A percentile compares a stretch with the other conserved stretches of the same genome.
Conservation (phyloP, 202 grass and related monocot species). For the Cymbopogon flexuosus region DNA sequence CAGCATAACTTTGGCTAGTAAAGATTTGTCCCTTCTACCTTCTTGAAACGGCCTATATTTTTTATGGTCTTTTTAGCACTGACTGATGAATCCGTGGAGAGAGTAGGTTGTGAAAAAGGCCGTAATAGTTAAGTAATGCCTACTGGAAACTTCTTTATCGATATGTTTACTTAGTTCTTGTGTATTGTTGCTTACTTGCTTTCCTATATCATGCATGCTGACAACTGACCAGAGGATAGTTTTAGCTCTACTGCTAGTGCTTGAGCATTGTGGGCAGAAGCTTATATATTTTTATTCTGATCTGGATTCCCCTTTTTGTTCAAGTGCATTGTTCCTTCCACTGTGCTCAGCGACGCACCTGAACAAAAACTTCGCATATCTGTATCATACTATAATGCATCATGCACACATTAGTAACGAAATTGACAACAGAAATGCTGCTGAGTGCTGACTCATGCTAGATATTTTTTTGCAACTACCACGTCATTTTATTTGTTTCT, state of each 20-base stretch:
- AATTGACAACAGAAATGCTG: neutral
- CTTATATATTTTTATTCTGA: neutral
- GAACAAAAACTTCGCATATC: neutral
- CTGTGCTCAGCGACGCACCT: neutral
- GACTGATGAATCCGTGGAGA: neutral
- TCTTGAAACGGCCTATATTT: neutral
- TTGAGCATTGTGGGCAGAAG: neutral
- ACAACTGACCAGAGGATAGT: neutral
- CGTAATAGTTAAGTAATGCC: neutral
- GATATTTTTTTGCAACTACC: neutral
- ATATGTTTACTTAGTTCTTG: conserved; percentile 7
- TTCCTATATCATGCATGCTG: neutral
- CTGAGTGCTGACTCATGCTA: neutral
- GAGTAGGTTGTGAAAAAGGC: conserved; percentile 14
- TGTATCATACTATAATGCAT: neutral
- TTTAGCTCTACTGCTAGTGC: neutral
- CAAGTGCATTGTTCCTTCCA: conserved; percentile 13
- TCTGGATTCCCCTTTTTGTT: neutral
- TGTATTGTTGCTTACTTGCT: neutral
- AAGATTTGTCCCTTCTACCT: neutral
- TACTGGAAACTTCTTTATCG: neutral
- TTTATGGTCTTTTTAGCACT: neutral
- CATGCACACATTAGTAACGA: neutral
- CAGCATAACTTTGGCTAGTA: neutral
- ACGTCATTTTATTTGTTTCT: neutral